Conservation (phyloP, 495 filamentous ascomycete species). For the Podospora sp. region DNA sequence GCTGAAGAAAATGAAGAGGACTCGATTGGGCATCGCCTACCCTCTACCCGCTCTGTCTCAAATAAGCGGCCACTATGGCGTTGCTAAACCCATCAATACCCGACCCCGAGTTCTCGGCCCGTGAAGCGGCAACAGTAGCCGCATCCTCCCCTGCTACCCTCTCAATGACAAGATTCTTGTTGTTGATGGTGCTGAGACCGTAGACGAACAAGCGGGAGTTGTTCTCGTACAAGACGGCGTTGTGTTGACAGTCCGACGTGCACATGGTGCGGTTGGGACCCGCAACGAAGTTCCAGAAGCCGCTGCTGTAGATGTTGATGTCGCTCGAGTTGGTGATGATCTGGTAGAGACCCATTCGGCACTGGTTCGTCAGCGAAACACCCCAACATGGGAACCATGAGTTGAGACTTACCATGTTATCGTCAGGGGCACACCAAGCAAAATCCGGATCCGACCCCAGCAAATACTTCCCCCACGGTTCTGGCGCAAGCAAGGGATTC, state of each 20-base stretch:
- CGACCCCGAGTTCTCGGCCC: constrained; percentile 18
- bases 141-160: neutral
- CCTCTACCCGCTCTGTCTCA: constrained; percentile 6
- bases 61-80: constrained; percentile 21
- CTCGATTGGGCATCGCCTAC: too few relatives aligned
- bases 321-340: constrained; percentile 44
- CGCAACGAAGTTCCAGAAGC: constrained; percentile 58
- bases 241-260: constrained; percentile 47
- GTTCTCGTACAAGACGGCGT: constrained; percentile 42
- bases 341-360: constrained; percentile 52
- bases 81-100: constrained; percentile 15
- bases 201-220: constrained; percentile 49
- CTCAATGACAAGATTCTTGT: constrained; percentile 47
- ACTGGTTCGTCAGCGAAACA: constrained; percentile 23
- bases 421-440: constrained; percentile 45
- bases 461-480: constrained; percentile 44
- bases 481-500: constrained; percentile 43
- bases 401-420: constrained; percentile 24
- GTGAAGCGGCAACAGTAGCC: neutral
- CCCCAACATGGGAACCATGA: neutral
- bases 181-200: constrained; percentile 48
- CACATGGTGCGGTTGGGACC: constrained; percentile 35
- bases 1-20: too few relatives aligned
- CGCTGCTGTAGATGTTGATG: constrained; percentile 51
- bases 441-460: constrained; percentile 50